These are phyloP conservation scores for Fusarium pilosicola DNA, from an alignment of 2,329 filamentous ascomycete genomes.

Conservation along the genomic window DNA sequence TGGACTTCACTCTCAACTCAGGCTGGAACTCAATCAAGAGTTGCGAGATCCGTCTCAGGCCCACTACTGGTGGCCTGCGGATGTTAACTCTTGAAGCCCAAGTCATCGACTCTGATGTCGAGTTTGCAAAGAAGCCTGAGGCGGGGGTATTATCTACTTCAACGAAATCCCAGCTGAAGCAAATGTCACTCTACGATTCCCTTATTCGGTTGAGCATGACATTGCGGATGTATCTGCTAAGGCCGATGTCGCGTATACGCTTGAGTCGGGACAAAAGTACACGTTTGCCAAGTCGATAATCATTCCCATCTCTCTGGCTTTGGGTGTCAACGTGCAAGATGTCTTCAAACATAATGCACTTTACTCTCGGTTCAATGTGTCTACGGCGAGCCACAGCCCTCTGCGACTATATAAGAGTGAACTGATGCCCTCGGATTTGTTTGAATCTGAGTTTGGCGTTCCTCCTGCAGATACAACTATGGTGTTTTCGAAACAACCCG, in stretches of 20 bases:
- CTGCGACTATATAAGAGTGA: conserved; percentile 77
- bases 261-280: conserved; percentile 64
- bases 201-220: conserved; percentile 86
- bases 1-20: conserved; percentile 77
- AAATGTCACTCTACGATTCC: conserved; percentile 71
- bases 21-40: conserved; percentile 76
- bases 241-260: conserved; percentile 80
- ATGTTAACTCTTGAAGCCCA: conserved; percentile 70
- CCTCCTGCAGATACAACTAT: conserved; percentile 64
- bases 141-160: conserved; percentile 66
- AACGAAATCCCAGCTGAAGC: conserved; percentile 57
- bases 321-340: conserved; percentile 97
- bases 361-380: conserved; percentile 91
- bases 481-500: conserved; percentile 84
- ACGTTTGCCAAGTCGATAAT: conserved; percentile 61
- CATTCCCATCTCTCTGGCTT: conserved; percentile 78
- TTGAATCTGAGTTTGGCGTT: conserved; percentile 70
- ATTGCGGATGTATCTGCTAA: conserved; percentile 76
- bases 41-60: conserved; percentile 70
- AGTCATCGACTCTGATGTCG: conserved; percentile 55
- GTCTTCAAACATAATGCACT: conserved; percentile 86
- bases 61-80: conserved; percentile 72
- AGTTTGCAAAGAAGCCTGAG: conserved; percentile 62
- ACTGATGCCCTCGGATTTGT: conserved; percentile 76
- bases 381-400: conserved; percentile 79